Evolutionary conservation across 2,329 filamentous ascomycete genomes (phyloP), one percentile per base, ranked within the genome.

Genomic region (Pseudogymnoascus sp.): DNA sequence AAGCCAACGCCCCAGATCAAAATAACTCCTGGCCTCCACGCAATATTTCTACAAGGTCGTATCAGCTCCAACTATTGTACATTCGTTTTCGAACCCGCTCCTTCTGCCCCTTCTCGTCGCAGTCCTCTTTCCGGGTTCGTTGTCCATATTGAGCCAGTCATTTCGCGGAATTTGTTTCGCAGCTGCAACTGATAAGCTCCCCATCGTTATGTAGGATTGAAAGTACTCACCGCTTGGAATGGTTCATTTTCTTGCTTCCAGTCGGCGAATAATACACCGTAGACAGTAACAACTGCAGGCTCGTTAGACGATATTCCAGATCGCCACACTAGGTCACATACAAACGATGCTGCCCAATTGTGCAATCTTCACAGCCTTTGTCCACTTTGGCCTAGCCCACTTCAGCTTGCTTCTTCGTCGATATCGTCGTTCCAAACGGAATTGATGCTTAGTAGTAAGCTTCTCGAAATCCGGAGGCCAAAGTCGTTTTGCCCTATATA

Each of bases 401-500:
- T 85, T 84, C 69, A 90, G 75, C 65, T 81, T 80, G 25, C 89
- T 76, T 63, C 90, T 82, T 62, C 90, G 82, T 77, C 91, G 89
- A 77, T 89, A 93, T 73, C 89, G 87, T 74, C 89, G 86, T 79
- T 93, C 90, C 70, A 92, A 87, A 48, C 86, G 83, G 73, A 93
- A 89, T 75, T 93, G 87, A 72, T 92, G 85, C 75, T 89, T 89
- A 57, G 81, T 78, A 39, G 85, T 85, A 65, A 93, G 82, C 72
- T 85, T 83, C 67, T 81, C 78, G 75, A 93, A 90, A 75, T 92
- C 86, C 11, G 90, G 90, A 64, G 90, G 90, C 90, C 90, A 93
- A 68, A 85, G 79, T 73, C 88, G 90, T 76, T 90, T 88, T 60
- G 86, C 83, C 71, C 79, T 83, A 77, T 85, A 87, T 4, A 82